Base-by-base conservation (phyloP, 2,329 filamentous ascomycete genomes). In the Pseudocercospora eumusae region DNA sequence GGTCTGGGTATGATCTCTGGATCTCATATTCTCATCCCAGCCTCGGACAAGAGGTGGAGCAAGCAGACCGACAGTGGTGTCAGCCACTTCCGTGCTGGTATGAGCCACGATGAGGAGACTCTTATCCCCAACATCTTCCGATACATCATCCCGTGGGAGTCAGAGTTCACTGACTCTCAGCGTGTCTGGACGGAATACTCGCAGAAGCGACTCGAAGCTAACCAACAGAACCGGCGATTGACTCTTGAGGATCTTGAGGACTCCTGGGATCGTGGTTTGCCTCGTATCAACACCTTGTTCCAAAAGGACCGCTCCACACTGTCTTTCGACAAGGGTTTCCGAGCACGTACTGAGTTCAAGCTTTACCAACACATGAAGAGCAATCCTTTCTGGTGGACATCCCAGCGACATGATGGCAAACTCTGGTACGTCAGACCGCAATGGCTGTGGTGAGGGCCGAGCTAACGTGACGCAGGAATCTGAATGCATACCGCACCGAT, bases 351-450 rank as follows among this genome's bases (percentile, higher is more conserved):
- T 10, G 95, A 99, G 76, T 99, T 99, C 82, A 99, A 99, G 82
- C 88, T 95, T 28, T 99, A 98, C 75, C 93, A 98, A 76, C 83
- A 98, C 64, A 98, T 99, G 93, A 97, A 96, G 86, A 96, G 90
- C 78, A 97, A 98, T 75, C 95, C 95, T 0, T 98, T 98, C 83
- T 97, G 93, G 92, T 99, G 95, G 95, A 99, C 95, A 3, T 96
- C 91, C 71, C 93, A 98, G 77, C 84, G 95, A 42, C 96, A 99
- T 72, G 95, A 99, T 71, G 95, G 95, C 74, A 98, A 98, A 74
- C 78, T 99, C 4, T 99, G 95, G 95, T 97, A 97, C 67, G 36
- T 62, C 9, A 50, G 25, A 2, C 20, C 8, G 40, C 20, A 21
- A 21, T 5, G 2, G 2, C 10, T 20, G 42, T 20, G 1, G n/a